A percentile compares a stretch with the other conserved stretches of the same genome.
Conservation (phyloP, 2,329 filamentous ascomycete genomes). For the Ustulina deusta region DNA sequence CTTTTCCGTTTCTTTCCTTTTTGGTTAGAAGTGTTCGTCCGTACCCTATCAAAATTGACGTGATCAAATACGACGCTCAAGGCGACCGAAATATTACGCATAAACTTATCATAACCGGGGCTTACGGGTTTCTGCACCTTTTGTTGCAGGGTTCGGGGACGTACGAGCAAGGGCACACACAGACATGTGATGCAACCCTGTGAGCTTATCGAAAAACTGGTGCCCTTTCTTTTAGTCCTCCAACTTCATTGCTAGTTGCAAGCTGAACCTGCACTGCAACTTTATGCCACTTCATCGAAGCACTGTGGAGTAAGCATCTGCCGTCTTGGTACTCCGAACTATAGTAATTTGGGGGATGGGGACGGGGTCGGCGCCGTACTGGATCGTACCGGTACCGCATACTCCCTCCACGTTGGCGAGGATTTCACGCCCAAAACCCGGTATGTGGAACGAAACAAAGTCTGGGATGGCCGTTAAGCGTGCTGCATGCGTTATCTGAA, state of each 20-base stretch:
- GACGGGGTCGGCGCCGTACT: not conserved
- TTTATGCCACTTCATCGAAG: conserved; percentile 23
- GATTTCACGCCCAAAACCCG: not conserved
- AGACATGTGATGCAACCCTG: conserved; percentile 20
- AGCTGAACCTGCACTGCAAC: conserved; percentile 15
- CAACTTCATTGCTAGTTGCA: not conserved
- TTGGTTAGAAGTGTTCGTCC: not conserved
- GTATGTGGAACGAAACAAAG: not conserved
- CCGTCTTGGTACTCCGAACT: conserved; percentile 1
- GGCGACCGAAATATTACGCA: conserved; percentile 17
- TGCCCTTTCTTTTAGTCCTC: not conserved
- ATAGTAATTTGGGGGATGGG: not conserved
- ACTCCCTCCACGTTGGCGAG: too few species aligned
- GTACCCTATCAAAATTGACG: not conserved
- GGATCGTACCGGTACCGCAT: not conserved
- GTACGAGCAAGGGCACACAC: not conserved
- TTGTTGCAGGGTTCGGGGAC: not conserved
- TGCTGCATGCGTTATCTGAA: not conserved
- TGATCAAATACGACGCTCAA: not conserved
- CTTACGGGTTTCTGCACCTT: conserved; percentile 21
- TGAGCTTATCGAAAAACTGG: conserved; percentile 12
- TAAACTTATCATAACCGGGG: conserved; percentile 15
- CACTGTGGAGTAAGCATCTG: conserved; percentile 25
- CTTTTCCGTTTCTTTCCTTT: not conserved
- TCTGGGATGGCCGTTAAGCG: not conserved